Conservation (phyloP, 306 rosid genomes). For the Inga oerstediana region DNA sequence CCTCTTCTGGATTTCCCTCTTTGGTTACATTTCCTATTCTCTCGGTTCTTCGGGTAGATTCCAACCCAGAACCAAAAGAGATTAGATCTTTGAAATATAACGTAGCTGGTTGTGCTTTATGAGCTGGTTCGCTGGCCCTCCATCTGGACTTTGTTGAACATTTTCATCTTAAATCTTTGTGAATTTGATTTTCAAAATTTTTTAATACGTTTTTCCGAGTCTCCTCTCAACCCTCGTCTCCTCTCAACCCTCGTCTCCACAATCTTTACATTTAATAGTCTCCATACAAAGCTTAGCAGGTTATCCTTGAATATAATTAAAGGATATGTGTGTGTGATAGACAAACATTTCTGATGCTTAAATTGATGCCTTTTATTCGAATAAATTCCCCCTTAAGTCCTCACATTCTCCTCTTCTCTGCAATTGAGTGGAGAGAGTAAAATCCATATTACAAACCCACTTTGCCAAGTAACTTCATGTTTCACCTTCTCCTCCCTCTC, state of each 20-base stretch:
- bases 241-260: no score
- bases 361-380: no score
- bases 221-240: no score
- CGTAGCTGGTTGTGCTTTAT: background rate
- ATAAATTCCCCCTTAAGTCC: background rate
- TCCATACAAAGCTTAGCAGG: background rate
- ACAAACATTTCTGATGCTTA: background rate
- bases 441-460: no score
- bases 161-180: background rate
- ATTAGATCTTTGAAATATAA: background rate
- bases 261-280: background rate
- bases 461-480: no score
- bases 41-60: background rate
- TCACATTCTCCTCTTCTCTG: background rate
- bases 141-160: background rate
- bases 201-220: no score
- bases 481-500: no score
- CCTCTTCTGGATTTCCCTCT: slow-evolving; percentile 7
- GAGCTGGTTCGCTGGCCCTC: background rate
- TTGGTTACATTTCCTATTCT: background rate
- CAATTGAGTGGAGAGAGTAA: no score
- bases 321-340: background rate
- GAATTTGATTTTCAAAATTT: background rate
- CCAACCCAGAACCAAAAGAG: background rate
- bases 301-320: background rate